A percentile compares a stretch with the other conserved stretches of the same genome.
phyloP scores from a whole-genome alignment of 192 early-diverging fungal genomes.

The Podila epigama region DNA sequence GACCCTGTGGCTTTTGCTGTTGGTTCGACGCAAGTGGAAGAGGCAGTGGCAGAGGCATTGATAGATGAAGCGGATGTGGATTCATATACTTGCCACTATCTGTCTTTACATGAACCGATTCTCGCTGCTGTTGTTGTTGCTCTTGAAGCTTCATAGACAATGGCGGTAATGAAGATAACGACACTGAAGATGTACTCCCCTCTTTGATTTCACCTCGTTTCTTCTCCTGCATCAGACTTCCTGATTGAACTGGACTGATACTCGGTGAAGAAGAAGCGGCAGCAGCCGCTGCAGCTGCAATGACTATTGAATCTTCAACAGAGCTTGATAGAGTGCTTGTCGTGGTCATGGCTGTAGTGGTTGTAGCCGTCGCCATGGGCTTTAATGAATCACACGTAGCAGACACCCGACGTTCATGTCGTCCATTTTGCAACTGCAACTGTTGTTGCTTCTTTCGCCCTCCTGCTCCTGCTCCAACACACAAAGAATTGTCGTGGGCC shows the following conservation, averaged over 20 bases:
- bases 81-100: conserved; percentile 41
- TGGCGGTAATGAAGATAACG: too few species aligned
- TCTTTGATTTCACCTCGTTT: too few species aligned
- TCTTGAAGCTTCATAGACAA: too few species aligned
- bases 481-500: neutral
- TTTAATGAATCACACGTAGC: neutral
- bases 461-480: neutral
- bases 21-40: neutral
- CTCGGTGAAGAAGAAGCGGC: too few species aligned
- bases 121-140: neutral
- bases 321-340: neutral
- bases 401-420: neutral
- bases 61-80: neutral
- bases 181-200: too few species aligned
- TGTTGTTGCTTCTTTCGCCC: neutral
- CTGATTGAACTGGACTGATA: too few species aligned
- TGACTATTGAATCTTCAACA: too few species aligned
- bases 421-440: neutral
- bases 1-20: neutral
- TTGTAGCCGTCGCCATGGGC: neutral
- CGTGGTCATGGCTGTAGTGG: neutral
- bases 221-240: too few species aligned
- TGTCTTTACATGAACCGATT: conserved; percentile 12
- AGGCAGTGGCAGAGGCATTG: neutral
- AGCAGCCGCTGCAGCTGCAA: too few species aligned